Evolutionary conservation across 2,329 filamentous ascomycete species (phyloP).

Genomic region (Elsinoe perseae): DNA sequence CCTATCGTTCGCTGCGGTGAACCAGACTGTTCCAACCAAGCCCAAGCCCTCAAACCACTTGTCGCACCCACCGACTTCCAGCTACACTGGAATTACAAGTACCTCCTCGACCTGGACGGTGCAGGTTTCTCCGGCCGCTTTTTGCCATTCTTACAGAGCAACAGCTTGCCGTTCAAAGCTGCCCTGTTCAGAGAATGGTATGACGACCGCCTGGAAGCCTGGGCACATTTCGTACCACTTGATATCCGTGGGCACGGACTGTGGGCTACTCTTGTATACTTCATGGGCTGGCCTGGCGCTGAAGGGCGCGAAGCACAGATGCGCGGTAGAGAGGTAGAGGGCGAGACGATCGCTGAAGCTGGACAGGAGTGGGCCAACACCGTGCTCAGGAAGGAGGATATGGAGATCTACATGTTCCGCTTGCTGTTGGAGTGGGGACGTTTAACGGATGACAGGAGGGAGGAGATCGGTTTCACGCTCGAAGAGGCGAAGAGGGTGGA

Average conservation of each 20-base stretch:
- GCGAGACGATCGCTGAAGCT: constrained; percentile 56
- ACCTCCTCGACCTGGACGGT: constrained; percentile 64
- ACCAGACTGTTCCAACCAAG: constrained; percentile 47
- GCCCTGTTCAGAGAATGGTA: constrained; percentile 74
- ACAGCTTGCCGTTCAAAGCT: constrained; percentile 61
- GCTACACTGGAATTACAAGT: constrained; percentile 57
- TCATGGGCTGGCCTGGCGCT: constrained; percentile 50
- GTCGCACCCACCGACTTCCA: constrained; percentile 44
- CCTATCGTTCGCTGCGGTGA: constrained; percentile 50
- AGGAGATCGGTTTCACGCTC: constrained; percentile 34
- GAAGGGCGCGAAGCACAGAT: constrained; percentile 44
- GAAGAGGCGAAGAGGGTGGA: constrained; percentile 18
- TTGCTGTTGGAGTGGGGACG: constrained; percentile 70
- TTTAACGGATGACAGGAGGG: constrained; percentile 54
- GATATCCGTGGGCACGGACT: constrained; percentile 66
- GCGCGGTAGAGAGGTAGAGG: constrained; percentile 46
- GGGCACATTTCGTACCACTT: constrained; percentile 74
- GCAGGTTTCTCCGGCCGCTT: constrained; percentile 59
- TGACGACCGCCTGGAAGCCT: constrained; percentile 63
- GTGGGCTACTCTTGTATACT: constrained; percentile 68
- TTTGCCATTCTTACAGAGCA: constrained; percentile 57
- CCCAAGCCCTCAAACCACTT: constrained; percentile 43
- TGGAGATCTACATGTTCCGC: constrained; percentile 73
- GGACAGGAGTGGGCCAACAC: constrained; percentile 58
- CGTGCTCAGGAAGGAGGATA: constrained; percentile 62